Evolutionary conservation across 257 asterid species (phyloP).

Genomic region (Scutellaria minor): DNA sequence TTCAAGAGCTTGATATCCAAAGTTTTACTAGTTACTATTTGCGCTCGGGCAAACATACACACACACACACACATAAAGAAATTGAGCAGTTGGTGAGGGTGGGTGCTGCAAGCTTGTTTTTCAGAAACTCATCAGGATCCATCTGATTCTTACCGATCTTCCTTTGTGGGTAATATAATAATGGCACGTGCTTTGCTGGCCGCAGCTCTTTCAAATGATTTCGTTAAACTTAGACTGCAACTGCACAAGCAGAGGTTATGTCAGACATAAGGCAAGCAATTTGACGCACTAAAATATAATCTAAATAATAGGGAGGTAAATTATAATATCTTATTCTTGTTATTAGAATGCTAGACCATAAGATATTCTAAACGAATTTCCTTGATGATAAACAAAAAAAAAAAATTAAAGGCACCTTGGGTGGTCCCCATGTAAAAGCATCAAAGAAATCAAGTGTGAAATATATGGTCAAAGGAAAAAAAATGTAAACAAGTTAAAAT

Average conservation of each 20-base stretch:
- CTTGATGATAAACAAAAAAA: background rate
- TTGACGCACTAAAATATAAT: background rate
- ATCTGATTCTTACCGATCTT: slow-evolving; percentile 65
- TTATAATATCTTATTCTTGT: slow-evolving; percentile 10
- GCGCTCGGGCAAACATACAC: background rate
- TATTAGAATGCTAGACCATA: background rate
- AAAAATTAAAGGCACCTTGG: background rate
- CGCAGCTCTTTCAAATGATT: slow-evolving; percentile 96
- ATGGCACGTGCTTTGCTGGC: slow-evolving; percentile 94
- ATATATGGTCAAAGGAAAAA: background rate
- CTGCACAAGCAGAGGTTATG: slow-evolving; percentile 55
- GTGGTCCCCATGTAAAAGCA: slow-evolving; percentile 1
- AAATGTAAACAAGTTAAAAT: background rate
- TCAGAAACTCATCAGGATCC: slow-evolving; percentile 28
- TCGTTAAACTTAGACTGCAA: slow-evolving; percentile 89
- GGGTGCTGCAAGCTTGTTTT: too few species aligned
- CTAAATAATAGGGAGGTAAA: slow-evolving; percentile 5
- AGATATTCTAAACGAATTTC: background rate
- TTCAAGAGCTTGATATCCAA: background rate
- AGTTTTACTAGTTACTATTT: background rate
- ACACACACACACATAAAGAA: background rate
- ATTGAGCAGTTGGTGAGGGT: too few species aligned
- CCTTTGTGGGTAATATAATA: slow-evolving; percentile 87
- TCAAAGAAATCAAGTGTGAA: background rate
- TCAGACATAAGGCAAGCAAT: slow-evolving; percentile 36